Evolutionary conservation across 257 asterid genomes (phyloP), one percentile per base, ranked within the genome.

Genomic region (Avicennia marina): DNA sequence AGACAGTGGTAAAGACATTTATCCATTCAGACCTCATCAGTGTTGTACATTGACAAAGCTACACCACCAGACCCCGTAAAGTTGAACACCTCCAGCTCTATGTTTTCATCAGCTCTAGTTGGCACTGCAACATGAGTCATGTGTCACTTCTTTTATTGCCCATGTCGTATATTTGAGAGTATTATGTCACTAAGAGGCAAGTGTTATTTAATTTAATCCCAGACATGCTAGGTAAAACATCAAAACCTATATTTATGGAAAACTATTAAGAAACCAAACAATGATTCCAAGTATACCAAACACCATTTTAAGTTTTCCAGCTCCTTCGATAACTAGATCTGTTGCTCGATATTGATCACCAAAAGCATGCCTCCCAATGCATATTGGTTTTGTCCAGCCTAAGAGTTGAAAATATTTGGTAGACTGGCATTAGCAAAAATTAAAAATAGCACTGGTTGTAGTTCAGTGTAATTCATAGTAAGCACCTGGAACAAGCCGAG

Each of bases 341-440:
- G 85, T 81, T 42, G 85, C 88, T 75, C 85, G 82, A 59, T 81
- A 81, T 49, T 81, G 88, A 64, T 81, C 88, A 17, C 88, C 88
- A 75, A 75, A 81, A 47, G 88, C 88, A 77, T 81, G 89, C 36
- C 89, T 72, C 39, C 89, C 89, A 11, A 81, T 81, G 73, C 89
- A 78, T 70, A 81, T 81, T 19, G 89, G 89, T 68, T 81, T 81
- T 17, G 86, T 81, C 89, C 89, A 81, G 36, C 89, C 89, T 81
- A 56, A 32, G 25, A 57, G 48, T 49, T 13, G 36, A 44, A 27
- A 51, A 34, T 4, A 27, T 45, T 32, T 49, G 25, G 33, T 49
- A 53, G 12, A n/a, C n/a, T 3, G 21, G 15, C 27, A 41, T 42
- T 9, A 70, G 39, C 12, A 55, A 11, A 22, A 13, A 25, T 1